Percentiles rank a stretch among this genome's conserved stretches.
phyloP scores from a whole-genome alignment of 768 basidiomycete species.

The Psilocybe cyanescens region DNA sequence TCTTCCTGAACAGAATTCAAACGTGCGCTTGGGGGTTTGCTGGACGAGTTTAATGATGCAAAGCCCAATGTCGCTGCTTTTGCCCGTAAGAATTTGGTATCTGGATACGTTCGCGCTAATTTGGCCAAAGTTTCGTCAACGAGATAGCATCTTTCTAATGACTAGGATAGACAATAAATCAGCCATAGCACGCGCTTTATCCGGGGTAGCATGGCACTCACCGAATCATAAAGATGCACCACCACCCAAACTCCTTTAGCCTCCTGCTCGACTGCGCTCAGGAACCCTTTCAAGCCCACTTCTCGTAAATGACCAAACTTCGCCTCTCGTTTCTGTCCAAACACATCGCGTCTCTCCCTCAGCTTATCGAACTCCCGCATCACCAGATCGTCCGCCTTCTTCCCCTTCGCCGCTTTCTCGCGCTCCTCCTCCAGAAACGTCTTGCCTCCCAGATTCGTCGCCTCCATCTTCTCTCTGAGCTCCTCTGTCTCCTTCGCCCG shows the following conservation, averaged over 20 bases:
- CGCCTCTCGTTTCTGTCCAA: slow-evolving; percentile 54
- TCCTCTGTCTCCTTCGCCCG: slow-evolving; percentile 55
- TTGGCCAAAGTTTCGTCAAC: slow-evolving; percentile 70
- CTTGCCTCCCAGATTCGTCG: slow-evolving; percentile 64
- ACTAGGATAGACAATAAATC: slow-evolving; percentile 42
- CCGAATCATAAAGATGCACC: slow-evolving; percentile 84
- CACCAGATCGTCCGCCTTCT: slow-evolving; percentile 50
- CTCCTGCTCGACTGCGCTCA: slow-evolving; percentile 77
- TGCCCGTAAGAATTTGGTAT: slow-evolving; percentile 82
- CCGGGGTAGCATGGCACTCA: slow-evolving; percentile 37
- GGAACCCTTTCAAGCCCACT: slow-evolving; percentile 74
- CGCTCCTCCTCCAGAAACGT: slow-evolving; percentile 81
- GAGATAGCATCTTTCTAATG: slow-evolving; percentile 71
- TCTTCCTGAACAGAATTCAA: slow-evolving; percentile 32
- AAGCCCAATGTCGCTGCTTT: slow-evolving; percentile 81
- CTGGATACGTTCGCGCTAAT: slow-evolving; percentile 69
- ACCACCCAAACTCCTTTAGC: slow-evolving; percentile 76
- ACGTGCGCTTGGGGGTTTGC: slow-evolving; percentile 21
- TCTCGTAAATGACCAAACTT: slow-evolving; percentile 82
- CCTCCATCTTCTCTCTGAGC: slow-evolving; percentile 63
- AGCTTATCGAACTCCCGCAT: slow-evolving; percentile 43
- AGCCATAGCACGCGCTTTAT: neutral
- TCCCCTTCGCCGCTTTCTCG: slow-evolving; percentile 49
- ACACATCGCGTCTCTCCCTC: slow-evolving; percentile 41
- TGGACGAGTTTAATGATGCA: slow-evolving; percentile 37